phyloP scores from a whole-genome alignment of 2,329 filamentous ascomycete species.

The Ophiognomonia clavigignenti-juglandacearum region DNA sequence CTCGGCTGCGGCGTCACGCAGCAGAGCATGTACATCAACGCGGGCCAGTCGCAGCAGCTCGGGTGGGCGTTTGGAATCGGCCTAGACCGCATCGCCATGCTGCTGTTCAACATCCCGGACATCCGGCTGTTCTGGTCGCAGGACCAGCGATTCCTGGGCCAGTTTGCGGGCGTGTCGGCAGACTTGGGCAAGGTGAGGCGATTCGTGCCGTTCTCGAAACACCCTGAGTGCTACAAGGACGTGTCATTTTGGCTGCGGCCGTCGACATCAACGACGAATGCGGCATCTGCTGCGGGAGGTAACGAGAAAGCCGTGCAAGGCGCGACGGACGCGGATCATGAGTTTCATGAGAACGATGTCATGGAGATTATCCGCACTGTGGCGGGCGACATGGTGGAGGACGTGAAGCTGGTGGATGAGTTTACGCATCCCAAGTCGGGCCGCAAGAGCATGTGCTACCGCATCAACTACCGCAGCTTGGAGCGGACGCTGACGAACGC shows the following conservation, averaged over 20 bases:
- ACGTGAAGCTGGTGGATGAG: conserved; percentile 77
- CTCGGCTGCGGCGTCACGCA: conserved; percentile 88
- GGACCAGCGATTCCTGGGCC: conserved; percentile 78
- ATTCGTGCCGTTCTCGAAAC: conserved; percentile 86
- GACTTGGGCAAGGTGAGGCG: conserved; percentile 45
- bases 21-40: conserved; percentile 74
- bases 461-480: conserved; percentile 88
- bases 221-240: conserved; percentile 86
- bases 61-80: conserved; percentile 97
- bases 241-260: conserved; percentile 83
- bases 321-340: conserved; percentile 32
- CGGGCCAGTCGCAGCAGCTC: conserved; percentile 67
- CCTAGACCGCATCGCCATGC: conserved; percentile 93
- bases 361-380: conserved; percentile 91
- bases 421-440: conserved; percentile 86
- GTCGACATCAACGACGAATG: conserved; percentile 1
- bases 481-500: conserved; percentile 84
- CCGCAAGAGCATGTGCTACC: conserved; percentile 81
- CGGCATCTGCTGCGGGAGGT: conserved; percentile 38
- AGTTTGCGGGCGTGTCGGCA: conserved; percentile 66
- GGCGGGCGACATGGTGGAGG: conserved; percentile 80
- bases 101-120: conserved; percentile 92
- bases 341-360: conserved; percentile 90
- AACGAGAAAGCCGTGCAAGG: conserved; percentile 33
- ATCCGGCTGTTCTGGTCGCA: conserved; percentile 94